These are phyloP conservation scores for Apiotrichum montevideense DNA, from an alignment of 1,284 basidiomycete genomes.

Conservation along the genomic window DNA sequence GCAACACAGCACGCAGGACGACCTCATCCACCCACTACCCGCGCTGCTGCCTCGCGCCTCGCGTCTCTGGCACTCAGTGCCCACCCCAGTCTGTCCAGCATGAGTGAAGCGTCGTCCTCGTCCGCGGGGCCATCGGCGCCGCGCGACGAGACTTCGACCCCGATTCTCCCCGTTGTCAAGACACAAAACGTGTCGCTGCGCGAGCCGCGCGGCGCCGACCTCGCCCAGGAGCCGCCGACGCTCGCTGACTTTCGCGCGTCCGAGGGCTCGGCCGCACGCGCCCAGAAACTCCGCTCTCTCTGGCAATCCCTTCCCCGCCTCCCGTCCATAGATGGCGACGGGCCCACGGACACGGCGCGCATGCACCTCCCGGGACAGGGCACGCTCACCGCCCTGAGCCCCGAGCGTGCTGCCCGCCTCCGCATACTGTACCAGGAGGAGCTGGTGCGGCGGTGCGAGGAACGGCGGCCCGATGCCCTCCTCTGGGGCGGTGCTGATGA, in stretches of 20 bases:
- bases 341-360: slow-evolving; percentile 31
- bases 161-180: not conserved
- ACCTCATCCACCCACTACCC: too few species aligned
- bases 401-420: slow-evolving; percentile 63
- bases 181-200: slow-evolving; percentile 6
- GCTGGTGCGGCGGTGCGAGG: slow-evolving; percentile 57
- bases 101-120: slow-evolving; percentile 7
- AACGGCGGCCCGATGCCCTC: slow-evolving; percentile 38
- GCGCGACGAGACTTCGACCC: slow-evolving; percentile 7
- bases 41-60: too few species aligned
- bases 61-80: too few species aligned
- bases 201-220: slow-evolving; percentile 13
- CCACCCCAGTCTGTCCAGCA: not conserved
- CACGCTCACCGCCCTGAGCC: slow-evolving; percentile 52
- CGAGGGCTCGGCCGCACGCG: slow-evolving; percentile 39
- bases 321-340: slow-evolving; percentile 23
- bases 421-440: slow-evolving; percentile 71
- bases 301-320: slow-evolving; percentile 44
- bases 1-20: too few species aligned
- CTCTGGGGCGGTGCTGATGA: slow-evolving; percentile 51
- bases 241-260: slow-evolving; percentile 40
- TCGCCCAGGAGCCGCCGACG: slow-evolving; percentile 10
- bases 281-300: slow-evolving; percentile 40
- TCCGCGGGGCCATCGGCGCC: not conserved
- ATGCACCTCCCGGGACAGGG: slow-evolving; percentile 45